Conservation (phyloP, 2,329 filamentous ascomycete genomes). For the Exophiala dermatitidis region DNA sequence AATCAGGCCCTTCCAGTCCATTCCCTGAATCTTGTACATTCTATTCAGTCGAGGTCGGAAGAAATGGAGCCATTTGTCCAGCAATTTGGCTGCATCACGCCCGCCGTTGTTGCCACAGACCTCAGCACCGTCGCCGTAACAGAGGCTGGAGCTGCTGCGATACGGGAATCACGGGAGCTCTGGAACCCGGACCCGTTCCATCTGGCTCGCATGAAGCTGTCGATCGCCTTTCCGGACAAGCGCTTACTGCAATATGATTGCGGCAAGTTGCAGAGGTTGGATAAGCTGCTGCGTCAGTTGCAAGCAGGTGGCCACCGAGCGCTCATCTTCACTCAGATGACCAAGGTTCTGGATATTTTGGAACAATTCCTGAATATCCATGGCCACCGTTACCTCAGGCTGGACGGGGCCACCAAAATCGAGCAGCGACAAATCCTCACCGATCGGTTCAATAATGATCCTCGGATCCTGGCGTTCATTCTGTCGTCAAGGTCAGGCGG, state of each 20-base stretch:
- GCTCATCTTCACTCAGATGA: slow-evolving; percentile 99
- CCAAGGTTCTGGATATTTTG: slow-evolving; percentile 91
- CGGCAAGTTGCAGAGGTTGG: slow-evolving; percentile 87
- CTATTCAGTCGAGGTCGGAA: slow-evolving; percentile 64
- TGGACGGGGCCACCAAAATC: slow-evolving; percentile 94
- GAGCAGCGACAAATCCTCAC: slow-evolving; percentile 93
- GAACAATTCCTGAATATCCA: slow-evolving; percentile 98
- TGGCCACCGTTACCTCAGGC: slow-evolving; percentile 88
- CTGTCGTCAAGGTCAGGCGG: slow-evolving; percentile 90
- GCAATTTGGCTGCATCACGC: slow-evolving; percentile 88
- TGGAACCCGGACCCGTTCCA: slow-evolving; percentile 70
- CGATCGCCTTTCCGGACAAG: slow-evolving; percentile 95
- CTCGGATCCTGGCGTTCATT: slow-evolving; percentile 89
- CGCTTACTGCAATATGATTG: slow-evolving; percentile 96
- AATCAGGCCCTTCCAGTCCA: slow-evolving; percentile 28
- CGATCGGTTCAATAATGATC: slow-evolving; percentile 93
- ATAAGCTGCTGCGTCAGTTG: slow-evolving; percentile 74
- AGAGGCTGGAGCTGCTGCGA: slow-evolving; percentile 49
- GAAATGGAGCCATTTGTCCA: slow-evolving; percentile 67
- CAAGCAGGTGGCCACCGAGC: slow-evolving; percentile 88
- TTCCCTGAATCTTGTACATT: slow-evolving; percentile 63
- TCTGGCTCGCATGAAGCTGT: slow-evolving; percentile 81
- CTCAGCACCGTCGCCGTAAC: slow-evolving; percentile 63
- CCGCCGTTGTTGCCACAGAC: slow-evolving; percentile 75
- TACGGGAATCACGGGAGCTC: slow-evolving; percentile 53